Percentiles rank a stretch among this genome's conserved stretches.
These are phyloP conservation scores for Diphasiastrum complanatum DNA, from an alignment of 83 land plant species.

Conservation along the genomic window DNA sequence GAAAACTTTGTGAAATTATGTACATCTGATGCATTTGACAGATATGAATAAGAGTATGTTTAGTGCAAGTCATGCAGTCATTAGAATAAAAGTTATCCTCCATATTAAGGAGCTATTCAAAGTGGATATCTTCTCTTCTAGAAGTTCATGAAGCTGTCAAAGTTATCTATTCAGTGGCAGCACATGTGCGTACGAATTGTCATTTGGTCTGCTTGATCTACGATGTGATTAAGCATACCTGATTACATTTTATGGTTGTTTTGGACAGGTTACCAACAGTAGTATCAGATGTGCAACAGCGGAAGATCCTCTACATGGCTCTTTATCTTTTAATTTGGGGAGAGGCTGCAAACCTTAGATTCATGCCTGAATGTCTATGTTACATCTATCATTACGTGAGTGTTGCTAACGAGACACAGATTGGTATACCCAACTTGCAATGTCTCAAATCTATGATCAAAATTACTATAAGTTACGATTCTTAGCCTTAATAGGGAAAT, in stretches of 20 bases:
- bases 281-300: conserved; percentile 17
- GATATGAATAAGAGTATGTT: neutral
- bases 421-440: too few relatives aligned
- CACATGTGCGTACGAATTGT: too few relatives aligned
- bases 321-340: conserved; percentile 24
- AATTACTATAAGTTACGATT: too few relatives aligned
- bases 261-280: conserved; percentile 16
- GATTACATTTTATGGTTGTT: neutral
- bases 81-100: too few relatives aligned
- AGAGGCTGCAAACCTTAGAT: conserved; percentile 26
- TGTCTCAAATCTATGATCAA: too few relatives aligned
- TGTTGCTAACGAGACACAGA: too few relatives aligned
- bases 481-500: too few relatives aligned
- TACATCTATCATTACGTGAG: conserved; percentile 26
- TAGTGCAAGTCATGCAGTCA: neutral
- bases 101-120: too few relatives aligned
- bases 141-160: too few relatives aligned
- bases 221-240: too few relatives aligned
- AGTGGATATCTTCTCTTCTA: too few relatives aligned
- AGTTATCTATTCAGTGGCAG: too few relatives aligned
- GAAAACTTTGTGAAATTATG: neutral
- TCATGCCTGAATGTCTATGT: conserved; percentile 27
- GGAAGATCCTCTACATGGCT: conserved; percentile 17
- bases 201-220: neutral
- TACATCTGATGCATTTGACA: neutral